Conservation (phyloP, 768 basidiomycete species). For the Filobasidium floriforme region DNA sequence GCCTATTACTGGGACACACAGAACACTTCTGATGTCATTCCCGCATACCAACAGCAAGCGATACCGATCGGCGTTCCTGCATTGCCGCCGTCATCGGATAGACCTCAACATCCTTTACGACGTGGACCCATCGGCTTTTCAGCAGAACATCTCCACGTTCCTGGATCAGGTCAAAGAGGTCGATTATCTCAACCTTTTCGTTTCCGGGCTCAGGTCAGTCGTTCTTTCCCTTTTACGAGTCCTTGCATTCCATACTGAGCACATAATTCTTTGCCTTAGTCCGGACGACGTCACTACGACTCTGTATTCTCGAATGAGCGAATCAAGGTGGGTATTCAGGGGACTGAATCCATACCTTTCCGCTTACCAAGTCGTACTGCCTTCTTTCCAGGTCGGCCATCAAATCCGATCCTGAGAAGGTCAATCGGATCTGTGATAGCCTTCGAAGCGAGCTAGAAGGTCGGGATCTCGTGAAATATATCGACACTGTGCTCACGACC, state of each 20-base stretch:
- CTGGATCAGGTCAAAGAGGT: slow-evolving; percentile 80
- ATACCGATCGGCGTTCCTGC: slow-evolving; percentile 79
- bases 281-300: slow-evolving; percentile 40
- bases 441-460: slow-evolving; percentile 65
- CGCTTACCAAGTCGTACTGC: background rate
- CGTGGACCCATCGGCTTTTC: slow-evolving; percentile 63
- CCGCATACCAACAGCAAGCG: slow-evolving; percentile 51
- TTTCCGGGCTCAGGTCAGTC: slow-evolving; percentile 70
- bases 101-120: slow-evolving; percentile 85
- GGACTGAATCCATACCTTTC: no score
- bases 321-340: background rate
- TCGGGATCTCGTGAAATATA: slow-evolving; percentile 63
- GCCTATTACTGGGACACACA: background rate
- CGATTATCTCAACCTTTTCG: slow-evolving; percentile 85
- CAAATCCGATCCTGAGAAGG: slow-evolving; percentile 43
- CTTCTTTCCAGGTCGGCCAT: background rate
- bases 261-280: slow-evolving; percentile 15
- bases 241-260: background rate
- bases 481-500: slow-evolving; percentile 85
- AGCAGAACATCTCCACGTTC: slow-evolving; percentile 58
- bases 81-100: slow-evolving; percentile 87
- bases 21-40: slow-evolving; percentile 11
- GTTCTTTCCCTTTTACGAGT: background rate
- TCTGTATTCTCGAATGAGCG: slow-evolving; percentile 30
- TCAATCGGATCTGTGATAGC: slow-evolving; percentile 67